Evolutionary conservation across 2,329 filamentous ascomycete genomes (phyloP), one percentile per base, ranked within the genome.

Genomic region (Sarocladium oryzae): DNA sequence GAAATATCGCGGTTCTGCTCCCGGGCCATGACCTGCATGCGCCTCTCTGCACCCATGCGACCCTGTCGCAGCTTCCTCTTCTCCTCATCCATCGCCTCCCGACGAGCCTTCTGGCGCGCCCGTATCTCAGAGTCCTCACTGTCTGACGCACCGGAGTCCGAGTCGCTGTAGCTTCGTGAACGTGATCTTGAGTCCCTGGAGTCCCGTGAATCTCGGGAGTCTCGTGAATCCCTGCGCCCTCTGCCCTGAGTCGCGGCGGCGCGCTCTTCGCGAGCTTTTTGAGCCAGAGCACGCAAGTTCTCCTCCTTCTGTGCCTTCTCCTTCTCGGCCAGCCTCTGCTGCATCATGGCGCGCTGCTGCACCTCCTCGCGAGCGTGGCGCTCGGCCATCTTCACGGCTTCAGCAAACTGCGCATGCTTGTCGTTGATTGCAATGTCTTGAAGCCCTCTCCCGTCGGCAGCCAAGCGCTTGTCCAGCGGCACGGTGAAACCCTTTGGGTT

Each of bases 401-500:
- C 93, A 0, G 90, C 88, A 64, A 99, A 95, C 61, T 95, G 89
- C 2, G 92, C 92, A 64, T 99, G 97, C 66, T 96, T 97, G 75
- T 99, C 93, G 70, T 96, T 97, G 71, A 99, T 97, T 6, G 89
- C 86, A 37, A 96, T 84, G 65, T 99, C 93, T 67, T 96, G 90
- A 56, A 99, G 66, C 1, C 89, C 89, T 61, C 93, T 81, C 11
- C 93, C 93, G 66, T 97, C 92, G 8, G 93, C 92, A 16, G 93
- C 93, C 59, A 99, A 72, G 64, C 93, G 85, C 74, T 99, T 99
- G 67, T 99, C 93, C 49, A 99, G 69, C 0, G 93, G 89, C 1
- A 99, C 89, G 0, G 93, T 99, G 64, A 96, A 99, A 61, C 93
- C 93, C 73, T 97, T 97, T 1, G 92, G 89, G 67, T 99, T 99